Evolutionary conservation across 148 eudicot species (phyloP), one percentile per base, ranked within the genome.

Genomic region (Camellia granthamiana): DNA sequence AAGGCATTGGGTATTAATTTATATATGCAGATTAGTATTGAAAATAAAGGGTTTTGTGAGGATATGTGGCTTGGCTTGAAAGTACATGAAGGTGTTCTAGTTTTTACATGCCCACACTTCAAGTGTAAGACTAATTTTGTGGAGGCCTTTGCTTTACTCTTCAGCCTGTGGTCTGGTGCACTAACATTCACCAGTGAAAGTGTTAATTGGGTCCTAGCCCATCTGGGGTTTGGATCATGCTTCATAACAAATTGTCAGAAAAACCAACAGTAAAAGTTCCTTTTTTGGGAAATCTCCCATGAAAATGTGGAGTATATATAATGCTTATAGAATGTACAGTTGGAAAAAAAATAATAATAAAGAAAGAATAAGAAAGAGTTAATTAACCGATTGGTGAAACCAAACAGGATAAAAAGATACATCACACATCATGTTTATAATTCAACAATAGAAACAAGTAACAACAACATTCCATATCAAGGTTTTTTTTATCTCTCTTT

Each of bases 71-170:
- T 93, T 93, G 90, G 86, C 98, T 93, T 93, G 91, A 81, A 96
- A 93, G 99, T 87, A 89, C 71, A 89, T 87, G 89, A 89, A 93
- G 87, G 82, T 83, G 86, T 79, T 74, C 83, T 62, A 81, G 79
- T 87, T 86, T 84, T 84, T 80, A 69, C 87, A 92, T 88, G 97
- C 92, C 93, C 72, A 91, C 82, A 84, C 95, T 93, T 92, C 80
- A 93, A 92, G 99, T 86, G 90, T 82, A 93, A 90, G 97, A 83
- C 81, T 90, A 87, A 78, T 78, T 43, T 56, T 83, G 84, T 78
- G 76, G 70, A 89, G 80, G 83, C 83, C 87, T 85, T 92, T 90
- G 97, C 99, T 96, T 96, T 94, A 96, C 99, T 96, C 99, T 85
- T 92, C 80, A 86, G 83, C 1, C 58, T 19, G 23, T 16, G 72